phyloP scores from a whole-genome alignment of 345 rosid species.

The Boechera divaricarpa region DNA sequence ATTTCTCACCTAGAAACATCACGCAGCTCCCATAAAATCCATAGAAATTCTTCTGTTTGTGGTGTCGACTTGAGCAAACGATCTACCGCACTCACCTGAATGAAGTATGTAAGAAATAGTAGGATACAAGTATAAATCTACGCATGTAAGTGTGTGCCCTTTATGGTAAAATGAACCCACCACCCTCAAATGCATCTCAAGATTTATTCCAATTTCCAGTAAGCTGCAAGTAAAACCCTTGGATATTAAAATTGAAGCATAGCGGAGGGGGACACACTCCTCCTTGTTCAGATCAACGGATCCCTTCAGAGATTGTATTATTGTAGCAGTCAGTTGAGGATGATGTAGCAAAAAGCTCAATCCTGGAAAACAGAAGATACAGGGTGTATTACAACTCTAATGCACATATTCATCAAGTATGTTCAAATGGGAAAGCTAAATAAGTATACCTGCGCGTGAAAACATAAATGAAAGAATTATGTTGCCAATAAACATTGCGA shows the following conservation, averaged over 20 bases:
- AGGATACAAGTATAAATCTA: slow-evolving; percentile 19
- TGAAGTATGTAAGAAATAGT: slow-evolving; percentile 13
- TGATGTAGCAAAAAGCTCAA: slow-evolving; percentile 79
- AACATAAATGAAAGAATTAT: slow-evolving; percentile 81
- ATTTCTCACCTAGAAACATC: slow-evolving; percentile 79
- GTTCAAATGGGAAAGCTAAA: background rate
- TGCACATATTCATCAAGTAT: slow-evolving; percentile 21
- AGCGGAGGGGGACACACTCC: slow-evolving; percentile 89
- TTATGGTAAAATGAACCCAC: slow-evolving; percentile 58
- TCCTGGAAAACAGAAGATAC: slow-evolving; percentile 61
- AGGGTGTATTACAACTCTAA: slow-evolving; percentile 20
- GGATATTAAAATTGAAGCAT: slow-evolving; percentile 74
- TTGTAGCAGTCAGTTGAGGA: slow-evolving; percentile 70
- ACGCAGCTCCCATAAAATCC: slow-evolving; percentile 98
- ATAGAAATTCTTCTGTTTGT: slow-evolving; percentile 91
- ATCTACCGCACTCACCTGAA: slow-evolving; percentile 85
- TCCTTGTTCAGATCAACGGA: slow-evolving; percentile 61
- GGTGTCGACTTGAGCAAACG: slow-evolving; percentile 74
- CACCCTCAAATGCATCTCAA: slow-evolving; percentile 94
- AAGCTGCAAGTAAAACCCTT: slow-evolving; percentile 93
- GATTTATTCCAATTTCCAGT: slow-evolving; percentile 77
- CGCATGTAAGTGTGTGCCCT: slow-evolving; percentile 20
- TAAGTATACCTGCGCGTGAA: slow-evolving; percentile 71
- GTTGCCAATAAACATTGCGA: slow-evolving; percentile 71
- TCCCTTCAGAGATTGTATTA: slow-evolving; percentile 77